These are phyloP conservation scores for Gliomastix tumulicola DNA, from an alignment of 2,329 filamentous ascomycete species.

Conservation along the genomic window DNA sequence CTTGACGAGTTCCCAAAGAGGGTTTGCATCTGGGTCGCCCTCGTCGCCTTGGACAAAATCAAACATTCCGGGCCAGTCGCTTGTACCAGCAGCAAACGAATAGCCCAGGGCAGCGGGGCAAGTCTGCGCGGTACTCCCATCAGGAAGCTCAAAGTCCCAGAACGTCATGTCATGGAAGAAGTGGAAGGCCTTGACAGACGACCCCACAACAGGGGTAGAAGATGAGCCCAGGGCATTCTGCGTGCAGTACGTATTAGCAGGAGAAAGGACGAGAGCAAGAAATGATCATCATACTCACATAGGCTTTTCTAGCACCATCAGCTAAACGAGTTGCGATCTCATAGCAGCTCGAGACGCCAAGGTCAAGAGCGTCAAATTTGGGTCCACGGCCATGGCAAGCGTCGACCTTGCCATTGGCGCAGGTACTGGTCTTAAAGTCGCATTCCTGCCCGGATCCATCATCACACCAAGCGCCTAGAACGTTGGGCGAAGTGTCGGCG, in stretches of 20 bases:
- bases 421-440: conserved; percentile 77
- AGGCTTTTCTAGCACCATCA: conserved; percentile 42
- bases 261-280: not conserved
- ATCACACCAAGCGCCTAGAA: conserved; percentile 83
- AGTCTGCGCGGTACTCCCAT: conserved; percentile 63
- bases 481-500: conserved; percentile 85
- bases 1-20: conserved; percentile 74
- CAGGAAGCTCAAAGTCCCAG: conserved; percentile 66
- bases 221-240: conserved; percentile 46
- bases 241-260: not conserved
- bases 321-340: conserved; percentile 73
- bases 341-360: conserved; percentile 66
- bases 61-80: conserved; percentile 83
- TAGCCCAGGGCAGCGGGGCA: conserved; percentile 87
- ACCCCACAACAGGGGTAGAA: conserved; percentile 48
- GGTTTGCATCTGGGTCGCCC: conserved; percentile 60
- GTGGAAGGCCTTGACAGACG: conserved; percentile 74
- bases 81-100: conserved; percentile 87
- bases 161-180: conserved; percentile 76
- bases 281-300: conserved; percentile 21
- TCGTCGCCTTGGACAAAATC: conserved; percentile 88
- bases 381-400: conserved; percentile 70
- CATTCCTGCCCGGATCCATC: conserved; percentile 69
- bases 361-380: conserved; percentile 58
- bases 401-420: conserved; percentile 61